Evolutionary conservation across 73 alveolate genomes (phyloP).

Genomic region (Paramecium sexaurelia): DNA sequence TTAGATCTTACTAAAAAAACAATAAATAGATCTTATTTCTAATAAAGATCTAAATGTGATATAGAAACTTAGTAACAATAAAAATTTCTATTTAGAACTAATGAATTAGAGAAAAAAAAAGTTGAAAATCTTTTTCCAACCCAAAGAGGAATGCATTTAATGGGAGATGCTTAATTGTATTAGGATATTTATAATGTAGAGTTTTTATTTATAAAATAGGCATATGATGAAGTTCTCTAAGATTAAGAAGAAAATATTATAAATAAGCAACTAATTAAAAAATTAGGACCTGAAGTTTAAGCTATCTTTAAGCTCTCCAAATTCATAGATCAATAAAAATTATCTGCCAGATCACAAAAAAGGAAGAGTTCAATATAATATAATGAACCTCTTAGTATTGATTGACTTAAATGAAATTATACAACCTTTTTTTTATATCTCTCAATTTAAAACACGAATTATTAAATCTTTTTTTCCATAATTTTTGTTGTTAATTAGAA

Average conservation of each 20-base stretch:
- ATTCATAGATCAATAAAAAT: not conserved
- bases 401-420: not conserved
- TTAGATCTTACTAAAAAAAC: not conserved
- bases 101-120: not conserved
- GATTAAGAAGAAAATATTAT: not conserved
- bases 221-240: conserved; percentile 28
- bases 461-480: too few relatives aligned
- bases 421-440: too few relatives aligned
- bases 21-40: not conserved
- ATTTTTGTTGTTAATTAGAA: too few relatives aligned
- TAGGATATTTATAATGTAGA: not conserved
- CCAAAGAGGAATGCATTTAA: not conserved
- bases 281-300: conserved; percentile 7
- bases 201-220: not conserved
- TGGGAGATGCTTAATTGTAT: not conserved
- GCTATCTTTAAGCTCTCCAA: not conserved
- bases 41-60: not conserved
- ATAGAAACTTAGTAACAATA: not conserved
- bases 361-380: not conserved
- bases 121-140: not conserved
- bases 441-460: not conserved
- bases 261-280: not conserved
- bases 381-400: not conserved
- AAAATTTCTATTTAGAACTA: not conserved
- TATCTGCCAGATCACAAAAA: not conserved